A percentile compares a stretch with the other conserved stretches of the same genome.
Conservation (phyloP, 768 basidiomycete species). For the Ramaria sp. region DNA sequence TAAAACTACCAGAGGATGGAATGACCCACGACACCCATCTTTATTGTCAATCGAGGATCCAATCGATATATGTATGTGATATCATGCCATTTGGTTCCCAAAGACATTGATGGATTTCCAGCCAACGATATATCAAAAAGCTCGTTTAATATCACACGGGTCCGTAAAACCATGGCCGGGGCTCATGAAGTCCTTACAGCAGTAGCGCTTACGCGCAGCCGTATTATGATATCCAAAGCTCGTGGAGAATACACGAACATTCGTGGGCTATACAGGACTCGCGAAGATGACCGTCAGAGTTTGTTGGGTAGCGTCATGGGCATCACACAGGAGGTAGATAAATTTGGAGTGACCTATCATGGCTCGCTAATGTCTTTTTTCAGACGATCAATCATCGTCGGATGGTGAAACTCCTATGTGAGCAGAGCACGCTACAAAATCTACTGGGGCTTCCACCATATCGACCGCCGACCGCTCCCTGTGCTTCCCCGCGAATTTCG, state of each 20-base stretch:
- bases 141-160: constrained; percentile 73
- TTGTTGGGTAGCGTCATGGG: constrained; percentile 73
- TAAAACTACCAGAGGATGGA: constrained; percentile 79
- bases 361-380: not conserved
- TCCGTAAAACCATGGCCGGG: constrained; percentile 75
- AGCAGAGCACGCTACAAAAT: constrained; percentile 45
- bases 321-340: constrained; percentile 68
- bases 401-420: constrained; percentile 58
- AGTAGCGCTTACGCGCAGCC: constrained; percentile 53
- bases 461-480: not conserved
- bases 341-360: not conserved
- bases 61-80: constrained; percentile 64
- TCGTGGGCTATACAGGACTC: constrained; percentile 19
- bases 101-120: constrained; percentile 21
- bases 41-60: constrained; percentile 90
- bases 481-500: not conserved
- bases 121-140: constrained; percentile 91
- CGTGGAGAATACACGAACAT: constrained; percentile 38
- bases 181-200: constrained; percentile 56
- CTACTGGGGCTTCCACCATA: constrained; percentile 36
- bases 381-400: constrained; percentile 69
- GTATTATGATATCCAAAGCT: constrained; percentile 46
- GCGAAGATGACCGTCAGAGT: constrained; percentile 56
- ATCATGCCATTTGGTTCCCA: not conserved
- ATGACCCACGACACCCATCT: constrained; percentile 39